A percentile compares a stretch with the other conserved stretches of the same genome.
Evolutionary conservation across 352 stramenopile species (phyloP).

Genomic region (Pythium angustatum): DNA sequence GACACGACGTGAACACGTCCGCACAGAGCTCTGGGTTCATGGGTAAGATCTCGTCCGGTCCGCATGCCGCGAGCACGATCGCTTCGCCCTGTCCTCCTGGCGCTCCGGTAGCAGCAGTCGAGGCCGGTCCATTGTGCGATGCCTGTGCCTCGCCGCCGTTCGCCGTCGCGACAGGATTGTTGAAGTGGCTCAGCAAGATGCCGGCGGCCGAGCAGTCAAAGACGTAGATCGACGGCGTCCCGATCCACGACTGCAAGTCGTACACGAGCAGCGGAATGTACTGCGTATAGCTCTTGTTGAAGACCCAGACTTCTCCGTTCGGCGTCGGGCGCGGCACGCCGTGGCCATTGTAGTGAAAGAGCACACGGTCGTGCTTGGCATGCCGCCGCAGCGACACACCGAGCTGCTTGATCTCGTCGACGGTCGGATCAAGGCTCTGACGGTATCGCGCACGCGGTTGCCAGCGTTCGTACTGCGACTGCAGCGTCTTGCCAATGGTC

Average conservation of each 20-base stretch:
- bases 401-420: constrained; percentile 95
- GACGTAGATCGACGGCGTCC: constrained; percentile 94
- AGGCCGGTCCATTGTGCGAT: no score
- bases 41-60: constrained; percentile 93
- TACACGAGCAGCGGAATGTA: constrained; percentile 98
- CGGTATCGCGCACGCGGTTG: constrained; percentile 94
- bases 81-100: constrained; percentile 63
- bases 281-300: constrained; percentile 99
- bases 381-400: constrained; percentile 91
- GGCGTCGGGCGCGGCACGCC: constrained; percentile 96
- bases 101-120: constrained; percentile 13
- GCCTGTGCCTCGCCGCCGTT: constrained; percentile 19
- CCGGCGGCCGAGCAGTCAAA: constrained; percentile 98
- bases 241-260: constrained; percentile 94
- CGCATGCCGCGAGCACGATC: constrained; percentile 97
- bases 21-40: constrained; percentile 97
- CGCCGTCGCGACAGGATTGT: constrained; percentile 23
- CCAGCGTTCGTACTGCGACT: constrained; percentile 97
- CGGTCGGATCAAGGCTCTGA: constrained; percentile 95
- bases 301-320: constrained; percentile 99
- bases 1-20: constrained; percentile 99
- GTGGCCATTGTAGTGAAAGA: constrained; percentile 99
- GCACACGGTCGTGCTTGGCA: constrained; percentile 93
- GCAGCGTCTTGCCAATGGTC: constrained; percentile 93
- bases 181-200: constrained; percentile 95